Evolutionary conservation across 1,139 yeast species (phyloP), one percentile per base, ranked within the genome.

Genomic region (Geotrichum histeridarum): DNA sequence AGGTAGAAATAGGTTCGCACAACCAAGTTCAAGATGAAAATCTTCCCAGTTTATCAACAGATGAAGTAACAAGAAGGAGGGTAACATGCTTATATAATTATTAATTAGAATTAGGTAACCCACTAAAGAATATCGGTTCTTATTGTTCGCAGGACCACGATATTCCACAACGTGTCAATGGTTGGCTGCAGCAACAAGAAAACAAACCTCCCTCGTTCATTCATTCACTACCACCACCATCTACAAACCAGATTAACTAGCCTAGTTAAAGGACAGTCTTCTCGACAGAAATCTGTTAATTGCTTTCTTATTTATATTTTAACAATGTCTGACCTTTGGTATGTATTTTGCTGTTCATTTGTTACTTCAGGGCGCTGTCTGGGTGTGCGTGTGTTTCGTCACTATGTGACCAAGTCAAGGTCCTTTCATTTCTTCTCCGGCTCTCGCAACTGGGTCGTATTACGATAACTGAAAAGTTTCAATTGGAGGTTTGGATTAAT

Each of bases 241-340:
- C 37, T 5, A 43, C 47, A 14, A n/a, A 11, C 35, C 12, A 18
- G 14, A 22, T 32, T 17, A 44, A 31, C 36, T 8, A 44, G 45
- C 45, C 44, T 8, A 31, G 4, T 15, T 48, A 7, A 12, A 48
- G 37, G 45, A 41, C 44, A 27, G 18, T 36, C 22, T 4, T 39
- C 38, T 44, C 42, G 41, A 47, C 54, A 44, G 44, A 18, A 14
- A 12, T 42, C 42, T 45, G 42, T 42, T 41, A 42, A 32, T 42
- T 41, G 42, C 43, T 43, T 43, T 17, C 38, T 32, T 48, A 30
- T 32, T 33, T n/a, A 17, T 41, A 22, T 32, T 17, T 33, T 18
- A 27, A 51, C 38, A 52, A 56, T 56, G 58, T 44, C 58, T 41
- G 58, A 56, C 46, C 58, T 56, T 51, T 56, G 58, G 58, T 56